phyloP scores from a whole-genome alignment of 1,284 basidiomycete genomes.

The Fomes fomentarius region DNA sequence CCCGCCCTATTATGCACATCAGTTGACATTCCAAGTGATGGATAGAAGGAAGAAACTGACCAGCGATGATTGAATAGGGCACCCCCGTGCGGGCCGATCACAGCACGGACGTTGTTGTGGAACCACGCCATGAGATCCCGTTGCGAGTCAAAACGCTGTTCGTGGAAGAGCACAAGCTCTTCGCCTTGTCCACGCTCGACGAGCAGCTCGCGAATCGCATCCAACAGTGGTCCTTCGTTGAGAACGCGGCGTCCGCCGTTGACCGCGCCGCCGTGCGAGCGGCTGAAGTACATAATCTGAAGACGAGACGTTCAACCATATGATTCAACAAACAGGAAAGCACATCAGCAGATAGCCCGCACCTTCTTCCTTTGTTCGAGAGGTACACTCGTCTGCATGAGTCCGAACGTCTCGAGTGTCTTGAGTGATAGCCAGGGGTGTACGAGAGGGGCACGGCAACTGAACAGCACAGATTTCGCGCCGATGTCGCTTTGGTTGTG shows the following conservation, averaged over 20 bases:
- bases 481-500: background rate
- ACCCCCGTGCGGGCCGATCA: conserved; percentile 14
- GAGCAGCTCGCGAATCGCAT: conserved; percentile 3
- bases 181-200: conserved; percentile 10
- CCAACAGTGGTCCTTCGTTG: conserved; percentile 7
- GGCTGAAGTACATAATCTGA: conserved; percentile 12
- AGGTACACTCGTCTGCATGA: background rate
- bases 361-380: conserved; percentile 3
- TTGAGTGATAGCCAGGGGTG: conserved; percentile 11
- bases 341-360: background rate
- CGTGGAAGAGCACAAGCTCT: conserved; percentile 14
- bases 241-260: conserved; percentile 10
- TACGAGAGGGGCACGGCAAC: conserved; percentile 12
- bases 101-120: conserved; percentile 11
- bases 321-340: background rate
- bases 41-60: background rate
- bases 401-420: conserved; percentile 10
- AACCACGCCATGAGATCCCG: conserved; percentile 12
- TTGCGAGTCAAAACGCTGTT: conserved; percentile 5
- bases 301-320: background rate
- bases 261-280: conserved; percentile 4
- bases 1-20: background rate
- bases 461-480: conserved; percentile 7
- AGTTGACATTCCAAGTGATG: background rate
- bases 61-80: conserved; percentile 14